Percentiles rank a stretch among this genome's conserved stretches.
Evolutionary conservation across 225 moss, liverwort and hornwort species (phyloP).

Genomic region (Rhytidiadelphus loreus): DNA sequence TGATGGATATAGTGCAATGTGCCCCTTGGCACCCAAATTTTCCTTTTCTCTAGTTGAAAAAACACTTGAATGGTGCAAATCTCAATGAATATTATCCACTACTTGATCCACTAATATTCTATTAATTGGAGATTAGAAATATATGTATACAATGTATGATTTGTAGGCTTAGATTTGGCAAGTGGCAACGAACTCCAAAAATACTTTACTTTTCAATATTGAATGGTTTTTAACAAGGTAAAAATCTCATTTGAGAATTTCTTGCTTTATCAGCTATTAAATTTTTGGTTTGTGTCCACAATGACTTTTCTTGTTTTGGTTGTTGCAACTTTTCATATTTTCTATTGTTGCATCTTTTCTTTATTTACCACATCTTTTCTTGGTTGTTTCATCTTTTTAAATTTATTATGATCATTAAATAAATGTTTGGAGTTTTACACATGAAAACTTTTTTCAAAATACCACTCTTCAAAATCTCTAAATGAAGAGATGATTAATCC

Average conservation of each 20-base stretch:
- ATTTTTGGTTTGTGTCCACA: not conserved
- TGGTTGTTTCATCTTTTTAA: not conserved
- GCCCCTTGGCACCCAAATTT: not conserved
- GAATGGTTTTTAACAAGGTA: not conserved
- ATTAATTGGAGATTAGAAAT: not conserved
- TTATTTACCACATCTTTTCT: not conserved
- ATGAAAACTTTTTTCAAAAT: not conserved
- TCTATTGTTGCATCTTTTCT: not conserved
- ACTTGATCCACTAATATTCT: no score
- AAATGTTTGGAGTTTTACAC: no score
- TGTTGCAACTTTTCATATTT: not conserved
- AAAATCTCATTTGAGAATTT: not conserved
- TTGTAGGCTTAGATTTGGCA: not conserved
- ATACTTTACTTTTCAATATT: not conserved
- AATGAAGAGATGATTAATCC: not conserved
- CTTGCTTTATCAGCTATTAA: rapidly evolving
- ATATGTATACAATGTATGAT: not conserved
- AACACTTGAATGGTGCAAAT: rapidly evolving
- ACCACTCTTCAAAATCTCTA: not conserved
- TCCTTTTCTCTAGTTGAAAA: not conserved
- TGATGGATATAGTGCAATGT: not conserved
- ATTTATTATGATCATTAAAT: not conserved
- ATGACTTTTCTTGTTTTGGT: not conserved
- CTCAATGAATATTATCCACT: not conserved
- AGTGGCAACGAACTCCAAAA: not conserved